These are phyloP conservation scores for Umbelopsis sp. DNA, from an alignment of 192 early-diverging fungal species.

Conservation along the genomic window DNA sequence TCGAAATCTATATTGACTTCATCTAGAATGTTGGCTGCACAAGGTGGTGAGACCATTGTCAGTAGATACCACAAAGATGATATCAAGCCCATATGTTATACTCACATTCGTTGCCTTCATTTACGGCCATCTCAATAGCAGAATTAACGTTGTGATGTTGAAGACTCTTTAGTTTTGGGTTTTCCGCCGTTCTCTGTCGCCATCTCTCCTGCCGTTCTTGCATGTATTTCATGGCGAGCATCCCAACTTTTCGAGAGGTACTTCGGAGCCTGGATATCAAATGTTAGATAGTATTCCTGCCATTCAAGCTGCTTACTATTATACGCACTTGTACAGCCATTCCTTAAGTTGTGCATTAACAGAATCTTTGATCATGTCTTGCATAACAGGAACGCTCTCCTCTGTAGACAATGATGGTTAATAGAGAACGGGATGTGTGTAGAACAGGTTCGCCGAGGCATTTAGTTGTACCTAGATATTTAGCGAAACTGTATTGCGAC, in stretches of 20 bases:
- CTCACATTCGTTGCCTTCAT: constrained; percentile 80
- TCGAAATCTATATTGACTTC: constrained; percentile 87
- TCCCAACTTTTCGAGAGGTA: constrained; percentile 81
- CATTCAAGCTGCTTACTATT: neutral
- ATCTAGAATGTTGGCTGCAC: constrained; percentile 63
- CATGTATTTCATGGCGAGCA: constrained; percentile 82
- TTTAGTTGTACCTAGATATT: constrained; percentile 68
- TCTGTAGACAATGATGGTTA: constrained; percentile 47
- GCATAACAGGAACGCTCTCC: constrained; percentile 86
- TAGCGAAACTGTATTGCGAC: constrained; percentile 81
- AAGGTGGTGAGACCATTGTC: neutral
- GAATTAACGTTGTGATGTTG: constrained; percentile 69
- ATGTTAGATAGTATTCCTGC: neutral
- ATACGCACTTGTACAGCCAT: constrained; percentile 82
- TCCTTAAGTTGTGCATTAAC: constrained; percentile 88
- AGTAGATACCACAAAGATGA: neutral
- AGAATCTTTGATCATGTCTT: constrained; percentile 81
- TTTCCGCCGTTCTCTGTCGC: constrained; percentile 47
- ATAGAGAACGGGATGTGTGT: constrained; percentile 1
- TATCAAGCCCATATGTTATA: neutral
- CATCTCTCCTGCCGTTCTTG: constrained; percentile 66
- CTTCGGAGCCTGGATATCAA: constrained; percentile 68
- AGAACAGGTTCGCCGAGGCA: neutral
- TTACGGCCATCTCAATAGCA: constrained; percentile 78
- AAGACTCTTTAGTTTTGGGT: constrained; percentile 48